phyloP scores from a whole-genome alignment of 257 asterid species.

The Solanum lycopersicoides region DNA sequence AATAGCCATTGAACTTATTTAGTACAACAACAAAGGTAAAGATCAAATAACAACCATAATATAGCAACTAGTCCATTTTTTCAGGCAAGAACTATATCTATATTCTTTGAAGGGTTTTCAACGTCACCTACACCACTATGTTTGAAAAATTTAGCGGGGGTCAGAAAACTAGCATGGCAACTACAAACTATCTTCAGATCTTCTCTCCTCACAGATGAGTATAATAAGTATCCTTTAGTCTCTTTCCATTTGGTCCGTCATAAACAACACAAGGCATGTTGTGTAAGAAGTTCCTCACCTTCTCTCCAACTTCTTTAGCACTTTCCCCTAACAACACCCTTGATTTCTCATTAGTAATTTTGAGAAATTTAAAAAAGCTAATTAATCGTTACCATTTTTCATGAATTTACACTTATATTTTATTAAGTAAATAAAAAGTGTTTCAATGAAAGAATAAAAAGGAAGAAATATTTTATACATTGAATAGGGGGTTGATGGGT shows the following conservation, averaged over 20 bases:
- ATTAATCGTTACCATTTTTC: background rate
- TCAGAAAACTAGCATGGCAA: constrained; percentile 60
- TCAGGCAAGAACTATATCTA: constrained; percentile 18
- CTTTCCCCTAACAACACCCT: background rate
- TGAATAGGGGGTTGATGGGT: background rate
- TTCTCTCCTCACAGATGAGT: constrained; percentile 44
- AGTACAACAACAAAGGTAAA: background rate
- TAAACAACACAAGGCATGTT: constrained; percentile 50
- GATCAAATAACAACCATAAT: background rate
- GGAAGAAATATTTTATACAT: too few species aligned
- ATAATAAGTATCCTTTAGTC: constrained; percentile 51
- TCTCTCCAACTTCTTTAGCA: background rate
- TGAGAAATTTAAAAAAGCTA: too few species aligned
- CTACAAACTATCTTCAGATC: constrained; percentile 66
- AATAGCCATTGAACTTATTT: background rate
- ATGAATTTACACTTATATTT: background rate
- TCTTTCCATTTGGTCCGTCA: constrained; percentile 33
- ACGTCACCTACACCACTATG: constrained; percentile 72
- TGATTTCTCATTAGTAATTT: background rate
- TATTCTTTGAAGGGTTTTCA: constrained; percentile 58
- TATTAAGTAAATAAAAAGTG: too few species aligned
- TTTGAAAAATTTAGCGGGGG: constrained; percentile 64
- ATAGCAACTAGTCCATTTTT: background rate
- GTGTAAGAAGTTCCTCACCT: constrained; percentile 15
- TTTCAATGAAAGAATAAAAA: too few species aligned